These are phyloP conservation scores for Vachellia pachyceras DNA, from an alignment of 306 rosid species.

Conservation along the genomic window DNA sequence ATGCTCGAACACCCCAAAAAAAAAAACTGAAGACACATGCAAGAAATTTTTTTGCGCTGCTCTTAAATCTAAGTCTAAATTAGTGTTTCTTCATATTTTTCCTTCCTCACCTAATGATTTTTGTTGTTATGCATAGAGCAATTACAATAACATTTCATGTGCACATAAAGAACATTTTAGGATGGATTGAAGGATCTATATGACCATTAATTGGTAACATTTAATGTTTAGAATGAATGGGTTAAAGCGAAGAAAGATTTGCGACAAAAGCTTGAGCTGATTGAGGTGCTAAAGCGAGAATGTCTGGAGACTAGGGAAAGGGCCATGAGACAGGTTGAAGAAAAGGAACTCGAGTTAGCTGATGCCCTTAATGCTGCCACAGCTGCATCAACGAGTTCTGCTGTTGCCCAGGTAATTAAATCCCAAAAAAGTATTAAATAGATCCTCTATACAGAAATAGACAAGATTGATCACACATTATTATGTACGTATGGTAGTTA, in stretches of 20 bases:
- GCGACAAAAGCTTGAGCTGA: not conserved
- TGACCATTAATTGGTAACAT: not conserved
- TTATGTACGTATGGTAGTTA: not conserved
- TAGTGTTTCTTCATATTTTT: not conserved
- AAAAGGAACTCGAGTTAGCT: not conserved
- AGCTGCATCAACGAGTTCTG: not conserved
- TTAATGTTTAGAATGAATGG: constrained; percentile 1
- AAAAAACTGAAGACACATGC: too few relatives aligned
- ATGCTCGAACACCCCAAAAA: too few relatives aligned
- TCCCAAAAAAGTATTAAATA: not conserved
- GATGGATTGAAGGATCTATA: not conserved
- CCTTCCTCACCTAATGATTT: not conserved
- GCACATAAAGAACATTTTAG: not conserved
- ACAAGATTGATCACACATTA: not conserved
- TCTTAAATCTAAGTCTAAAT: not conserved
- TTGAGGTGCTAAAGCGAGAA: not conserved
- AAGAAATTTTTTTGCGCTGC: too few relatives aligned
- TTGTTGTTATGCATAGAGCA: not conserved
- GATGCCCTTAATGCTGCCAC: not conserved
- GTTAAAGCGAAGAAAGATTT: not conserved
- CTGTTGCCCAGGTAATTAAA: not conserved
- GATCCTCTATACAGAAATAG: not conserved
- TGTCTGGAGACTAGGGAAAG: not conserved
- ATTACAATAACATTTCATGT: not conserved
- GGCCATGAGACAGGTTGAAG: not conserved